Conservation (phyloP, 129 eudicot genomes). For the Flaveria linearis region DNA sequence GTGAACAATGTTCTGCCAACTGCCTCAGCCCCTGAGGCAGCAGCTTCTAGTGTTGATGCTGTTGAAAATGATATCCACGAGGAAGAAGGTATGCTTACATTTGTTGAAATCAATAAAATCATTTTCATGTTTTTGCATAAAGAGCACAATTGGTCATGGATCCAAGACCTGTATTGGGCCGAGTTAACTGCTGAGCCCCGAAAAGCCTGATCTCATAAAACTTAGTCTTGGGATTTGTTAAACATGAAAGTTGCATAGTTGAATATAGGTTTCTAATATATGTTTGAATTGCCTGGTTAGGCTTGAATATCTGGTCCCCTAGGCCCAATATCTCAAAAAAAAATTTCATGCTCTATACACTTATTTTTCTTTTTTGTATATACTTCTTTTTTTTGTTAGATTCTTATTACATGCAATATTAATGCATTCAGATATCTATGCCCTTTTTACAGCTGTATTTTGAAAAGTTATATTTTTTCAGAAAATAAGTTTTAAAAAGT, state of each 20-base stretch:
- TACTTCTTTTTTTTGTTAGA: neutral
- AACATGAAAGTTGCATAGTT: neutral
- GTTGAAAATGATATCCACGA: slow-evolving; percentile 61
- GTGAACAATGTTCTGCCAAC: slow-evolving; percentile 41
- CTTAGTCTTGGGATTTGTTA: neutral
- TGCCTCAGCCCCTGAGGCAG: slow-evolving; percentile 38
- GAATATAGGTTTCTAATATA: neutral
- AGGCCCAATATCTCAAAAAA: neutral
- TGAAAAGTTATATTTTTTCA: neutral
- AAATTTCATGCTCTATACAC: neutral
- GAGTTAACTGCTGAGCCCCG: neutral
- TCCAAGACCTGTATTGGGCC: neutral
- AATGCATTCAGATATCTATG: neutral
- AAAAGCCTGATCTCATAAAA: neutral
- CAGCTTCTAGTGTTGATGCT: slow-evolving; percentile 43
- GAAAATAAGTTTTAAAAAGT: neutral
- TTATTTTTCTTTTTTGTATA: neutral
- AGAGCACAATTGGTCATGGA: neutral
- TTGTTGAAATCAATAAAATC: slow-evolving; percentile 8
- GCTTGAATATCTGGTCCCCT: neutral
- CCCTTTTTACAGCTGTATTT: neutral
- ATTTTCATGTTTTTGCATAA: slow-evolving; percentile 21
- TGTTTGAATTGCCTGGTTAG: neutral
- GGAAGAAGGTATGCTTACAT: slow-evolving; percentile 64
- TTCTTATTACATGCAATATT: neutral